Conservation (phyloP, 305 asterid species). For the Fraxinus nigra region DNA sequence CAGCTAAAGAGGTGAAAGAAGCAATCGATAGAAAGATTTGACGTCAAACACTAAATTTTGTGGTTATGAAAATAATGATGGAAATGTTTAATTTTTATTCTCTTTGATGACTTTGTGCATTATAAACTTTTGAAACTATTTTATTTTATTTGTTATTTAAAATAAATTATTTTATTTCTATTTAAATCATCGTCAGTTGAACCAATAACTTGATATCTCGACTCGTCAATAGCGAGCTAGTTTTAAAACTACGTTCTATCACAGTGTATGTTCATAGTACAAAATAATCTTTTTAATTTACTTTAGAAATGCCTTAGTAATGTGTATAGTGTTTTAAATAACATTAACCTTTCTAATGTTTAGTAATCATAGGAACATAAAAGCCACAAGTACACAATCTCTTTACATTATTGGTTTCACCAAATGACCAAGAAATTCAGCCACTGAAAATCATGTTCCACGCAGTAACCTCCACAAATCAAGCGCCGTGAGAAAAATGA, state of each 20-base stretch:
- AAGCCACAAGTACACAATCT: not conserved
- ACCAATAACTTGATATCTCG: not conserved
- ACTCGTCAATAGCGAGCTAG: not conserved
- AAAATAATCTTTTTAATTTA: not conserved
- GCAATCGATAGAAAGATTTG: no score
- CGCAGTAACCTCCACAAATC: not conserved
- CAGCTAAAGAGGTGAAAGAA: no score
- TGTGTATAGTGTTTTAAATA: not conserved
- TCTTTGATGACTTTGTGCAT: not conserved
- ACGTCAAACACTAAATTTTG: no score
- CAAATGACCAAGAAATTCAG: not conserved
- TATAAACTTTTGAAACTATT: no score
- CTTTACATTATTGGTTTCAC: not conserved
- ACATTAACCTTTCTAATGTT: not conserved
- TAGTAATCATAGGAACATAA: not conserved
- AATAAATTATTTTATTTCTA: not conserved
- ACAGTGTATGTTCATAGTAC: not conserved
- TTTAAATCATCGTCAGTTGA: not conserved
- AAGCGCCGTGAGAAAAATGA: not conserved
- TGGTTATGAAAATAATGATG: no score
- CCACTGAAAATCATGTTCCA: not conserved
- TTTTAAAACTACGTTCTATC: not conserved
- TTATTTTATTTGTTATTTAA: no score
- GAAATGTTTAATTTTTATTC: not conserved
- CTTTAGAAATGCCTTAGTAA: not conserved